Percentiles rank a stretch among this genome's conserved stretches.
phyloP scores from a whole-genome alignment of 345 rosid species.

The Xanthoceras sorbifolium region DNA sequence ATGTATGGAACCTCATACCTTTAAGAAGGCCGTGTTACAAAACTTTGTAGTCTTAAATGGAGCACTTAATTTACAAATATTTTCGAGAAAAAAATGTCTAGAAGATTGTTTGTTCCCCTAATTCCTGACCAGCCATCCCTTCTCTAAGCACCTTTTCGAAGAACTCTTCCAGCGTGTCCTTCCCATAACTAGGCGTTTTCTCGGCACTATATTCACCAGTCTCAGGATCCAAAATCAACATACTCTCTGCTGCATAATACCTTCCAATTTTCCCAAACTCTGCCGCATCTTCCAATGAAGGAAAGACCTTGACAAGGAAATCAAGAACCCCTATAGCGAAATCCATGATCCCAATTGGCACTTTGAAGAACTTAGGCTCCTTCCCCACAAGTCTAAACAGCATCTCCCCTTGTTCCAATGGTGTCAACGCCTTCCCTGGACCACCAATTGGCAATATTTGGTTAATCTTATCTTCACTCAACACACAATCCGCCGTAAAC shows the following conservation, averaged over 20 bases:
- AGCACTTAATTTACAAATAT: slow-evolving; percentile 13
- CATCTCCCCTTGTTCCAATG: slow-evolving; percentile 88
- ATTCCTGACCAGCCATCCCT: slow-evolving; percentile 94
- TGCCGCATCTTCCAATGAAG: slow-evolving; percentile 80
- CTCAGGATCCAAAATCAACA: slow-evolving; percentile 80
- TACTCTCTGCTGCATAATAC: slow-evolving; percentile 95
- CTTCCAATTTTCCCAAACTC: slow-evolving; percentile 96
- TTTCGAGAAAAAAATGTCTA: slow-evolving; percentile 28
- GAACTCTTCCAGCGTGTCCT: slow-evolving; percentile 83
- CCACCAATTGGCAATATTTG: slow-evolving; percentile 88
- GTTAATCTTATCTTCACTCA: slow-evolving; percentile 75
- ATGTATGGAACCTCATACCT: slow-evolving; percentile 9
- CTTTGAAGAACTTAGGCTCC: slow-evolving; percentile 87
- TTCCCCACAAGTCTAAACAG: slow-evolving; percentile 70
- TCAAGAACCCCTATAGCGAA: slow-evolving; percentile 74
- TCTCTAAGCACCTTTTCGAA: slow-evolving; percentile 74
- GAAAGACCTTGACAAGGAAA: slow-evolving; percentile 69
- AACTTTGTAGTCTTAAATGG: slow-evolving; percentile 10
- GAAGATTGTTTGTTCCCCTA: slow-evolving; percentile 85
- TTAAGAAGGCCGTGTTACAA: slow-evolving; percentile 17
- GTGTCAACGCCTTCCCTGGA: slow-evolving; percentile 88
- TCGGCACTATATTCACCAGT: slow-evolving; percentile 84
- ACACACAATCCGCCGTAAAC: slow-evolving; percentile 72
- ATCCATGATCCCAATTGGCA: slow-evolving; percentile 93
- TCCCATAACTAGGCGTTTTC: slow-evolving; percentile 89